Conservation (phyloP, 331 rosid species). For the Erythrophleum ivorense region DNA sequence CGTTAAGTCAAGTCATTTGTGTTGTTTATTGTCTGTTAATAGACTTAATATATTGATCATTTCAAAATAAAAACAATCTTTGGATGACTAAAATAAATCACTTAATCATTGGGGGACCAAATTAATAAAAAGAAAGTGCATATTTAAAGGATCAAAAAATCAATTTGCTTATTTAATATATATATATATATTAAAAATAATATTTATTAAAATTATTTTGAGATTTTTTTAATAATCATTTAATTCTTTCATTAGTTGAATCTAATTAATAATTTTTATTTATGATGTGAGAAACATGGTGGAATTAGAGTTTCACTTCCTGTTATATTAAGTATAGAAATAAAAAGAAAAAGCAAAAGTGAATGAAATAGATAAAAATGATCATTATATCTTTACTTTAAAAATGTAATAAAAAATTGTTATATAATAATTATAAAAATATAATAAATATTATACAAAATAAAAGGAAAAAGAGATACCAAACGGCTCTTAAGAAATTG, state of each 20-base stretch:
- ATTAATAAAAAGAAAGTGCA: not conserved
- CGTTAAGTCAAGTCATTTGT: not conserved
- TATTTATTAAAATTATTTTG: too few relatives aligned
- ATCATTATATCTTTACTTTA: too few relatives aligned
- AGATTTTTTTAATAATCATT: too few relatives aligned
- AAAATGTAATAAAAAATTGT: too few relatives aligned
- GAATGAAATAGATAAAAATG: too few relatives aligned
- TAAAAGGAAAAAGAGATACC: too few relatives aligned
- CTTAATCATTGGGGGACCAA: not conserved
- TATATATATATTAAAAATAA: not conserved
- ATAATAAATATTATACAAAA: too few relatives aligned
- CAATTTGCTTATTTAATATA: not conserved
- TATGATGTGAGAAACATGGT: not conserved
- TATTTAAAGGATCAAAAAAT: not conserved
- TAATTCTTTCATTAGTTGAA: not conserved
- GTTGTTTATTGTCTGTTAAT: not conserved
- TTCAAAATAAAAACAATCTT: not conserved
- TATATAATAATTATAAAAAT: too few relatives aligned
- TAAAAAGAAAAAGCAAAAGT: too few relatives aligned
- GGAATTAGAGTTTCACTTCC: not conserved
- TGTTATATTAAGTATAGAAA: too few relatives aligned
- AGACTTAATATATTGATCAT: not conserved
- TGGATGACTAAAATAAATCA: not conserved
- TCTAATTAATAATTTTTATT: not conserved
- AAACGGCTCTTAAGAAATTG: not conserved